phyloP scores from a whole-genome alignment of 345 rosid species.

The Carallia pectinifolia region DNA sequence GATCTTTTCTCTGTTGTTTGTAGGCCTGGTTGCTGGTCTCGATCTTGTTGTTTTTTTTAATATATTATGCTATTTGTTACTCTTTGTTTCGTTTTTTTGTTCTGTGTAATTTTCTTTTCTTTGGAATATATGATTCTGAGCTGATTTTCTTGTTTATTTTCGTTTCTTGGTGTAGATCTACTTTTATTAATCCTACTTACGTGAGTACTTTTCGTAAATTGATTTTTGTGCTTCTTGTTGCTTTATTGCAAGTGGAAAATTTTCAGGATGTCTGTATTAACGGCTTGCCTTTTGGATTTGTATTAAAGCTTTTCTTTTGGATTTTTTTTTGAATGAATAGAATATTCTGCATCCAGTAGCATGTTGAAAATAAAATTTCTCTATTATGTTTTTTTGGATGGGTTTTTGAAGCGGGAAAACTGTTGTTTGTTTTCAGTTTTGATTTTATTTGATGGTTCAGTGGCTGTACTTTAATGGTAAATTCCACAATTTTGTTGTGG shows the following conservation, averaged over 20 bases:
- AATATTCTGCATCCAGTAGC: not conserved
- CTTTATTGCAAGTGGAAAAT: too few relatives aligned
- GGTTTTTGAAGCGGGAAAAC: not conserved
- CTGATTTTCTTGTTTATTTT: not conserved
- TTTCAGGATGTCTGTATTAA: too few relatives aligned
- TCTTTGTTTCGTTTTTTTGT: not conserved
- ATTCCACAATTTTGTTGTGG: conserved; percentile 9
- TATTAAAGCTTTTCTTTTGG: too few relatives aligned
- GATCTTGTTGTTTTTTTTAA: not conserved
- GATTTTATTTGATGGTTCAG: not conserved
- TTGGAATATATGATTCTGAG: not conserved
- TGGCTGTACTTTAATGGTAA: conserved; percentile 28
- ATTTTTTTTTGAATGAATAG: not conserved
- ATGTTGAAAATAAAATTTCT: not conserved
- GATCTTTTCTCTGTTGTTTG: not conserved
- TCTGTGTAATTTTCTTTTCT: not conserved
- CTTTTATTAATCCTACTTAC: too few relatives aligned
- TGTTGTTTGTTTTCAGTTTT: too few relatives aligned
- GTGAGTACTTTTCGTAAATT: too few relatives aligned
- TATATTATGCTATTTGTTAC: not conserved
- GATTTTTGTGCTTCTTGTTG: too few relatives aligned
- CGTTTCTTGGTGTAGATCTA: not conserved
- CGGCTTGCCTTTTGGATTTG: too few relatives aligned
- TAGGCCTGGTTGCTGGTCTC: not conserved
- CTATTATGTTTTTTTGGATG: not conserved